Conservation (phyloP, 1,284 basidiomycete genomes). For the Marasmius fiardii region DNA sequence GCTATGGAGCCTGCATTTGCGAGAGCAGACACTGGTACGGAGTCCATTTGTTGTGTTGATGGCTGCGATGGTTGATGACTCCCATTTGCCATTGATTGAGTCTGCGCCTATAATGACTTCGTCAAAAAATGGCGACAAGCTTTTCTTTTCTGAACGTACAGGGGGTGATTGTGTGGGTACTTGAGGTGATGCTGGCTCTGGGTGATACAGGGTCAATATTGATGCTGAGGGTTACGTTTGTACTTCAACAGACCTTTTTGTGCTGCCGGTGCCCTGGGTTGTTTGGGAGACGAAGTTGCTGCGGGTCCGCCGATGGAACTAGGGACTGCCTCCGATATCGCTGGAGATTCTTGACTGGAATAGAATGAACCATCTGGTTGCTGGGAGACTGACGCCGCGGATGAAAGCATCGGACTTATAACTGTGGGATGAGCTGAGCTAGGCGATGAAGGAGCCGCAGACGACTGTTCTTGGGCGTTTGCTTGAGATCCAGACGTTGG, state of each 20-base stretch:
- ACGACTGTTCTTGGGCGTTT: slow-evolving; percentile 44
- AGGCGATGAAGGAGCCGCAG: slow-evolving; percentile 60
- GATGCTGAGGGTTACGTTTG: background rate
- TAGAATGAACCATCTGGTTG: slow-evolving; percentile 70
- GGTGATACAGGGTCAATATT: slow-evolving; percentile 2
- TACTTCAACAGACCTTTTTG: slow-evolving; percentile 39
- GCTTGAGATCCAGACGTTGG: slow-evolving; percentile 36
- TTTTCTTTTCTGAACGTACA: background rate
- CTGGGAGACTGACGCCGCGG: slow-evolving; percentile 69
- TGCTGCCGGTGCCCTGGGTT: slow-evolving; percentile 19
- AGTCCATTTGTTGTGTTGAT: background rate
- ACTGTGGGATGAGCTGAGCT: slow-evolving; percentile 78
- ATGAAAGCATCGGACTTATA: slow-evolving; percentile 75
- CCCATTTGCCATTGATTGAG: background rate
- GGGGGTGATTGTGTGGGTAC: slow-evolving; percentile 1
- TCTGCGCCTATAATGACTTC: slow-evolving; percentile 5
- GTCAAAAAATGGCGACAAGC: background rate
- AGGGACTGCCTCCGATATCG: slow-evolving; percentile 64
- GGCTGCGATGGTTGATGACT: background rate
- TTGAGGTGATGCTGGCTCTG: slow-evolving; percentile 37
- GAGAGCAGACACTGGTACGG: background rate
- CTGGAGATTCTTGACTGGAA: slow-evolving; percentile 66
- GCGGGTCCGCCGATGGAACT: slow-evolving; percentile 50
- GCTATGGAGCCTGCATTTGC: slow-evolving; percentile 10
- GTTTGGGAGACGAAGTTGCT: slow-evolving; percentile 57